These are phyloP conservation scores for Lodderomyces jiufengensis DNA, from an alignment of 1,139 yeast genomes.

Conservation along the genomic window DNA sequence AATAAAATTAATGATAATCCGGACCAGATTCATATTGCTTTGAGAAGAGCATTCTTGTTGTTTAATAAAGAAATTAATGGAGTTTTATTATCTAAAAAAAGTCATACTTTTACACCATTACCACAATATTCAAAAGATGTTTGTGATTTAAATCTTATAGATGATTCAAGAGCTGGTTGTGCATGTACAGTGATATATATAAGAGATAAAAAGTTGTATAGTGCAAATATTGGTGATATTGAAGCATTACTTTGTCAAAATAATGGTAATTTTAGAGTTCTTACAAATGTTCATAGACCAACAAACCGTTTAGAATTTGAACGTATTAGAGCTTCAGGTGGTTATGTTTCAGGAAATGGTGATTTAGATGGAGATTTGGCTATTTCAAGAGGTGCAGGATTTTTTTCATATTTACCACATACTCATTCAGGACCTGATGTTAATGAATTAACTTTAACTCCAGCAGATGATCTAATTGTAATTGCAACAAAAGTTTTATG, in stretches of 20 bases:
- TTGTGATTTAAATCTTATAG: conserved; percentile 38
- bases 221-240: conserved; percentile 91
- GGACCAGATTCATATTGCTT: conserved; percentile 57
- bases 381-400: conserved; percentile 91
- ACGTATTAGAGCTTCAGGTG: conserved; percentile 87
- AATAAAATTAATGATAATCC: conserved; percentile 39
- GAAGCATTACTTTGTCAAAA: conserved; percentile 75
- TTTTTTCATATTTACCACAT: conserved; percentile 81
- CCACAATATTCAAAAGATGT: conserved; percentile 38
- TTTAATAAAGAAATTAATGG: conserved; percentile 75
- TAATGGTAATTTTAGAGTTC: conserved; percentile 72
- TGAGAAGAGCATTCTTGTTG: conserved; percentile 73
- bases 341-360: conserved; percentile 83
- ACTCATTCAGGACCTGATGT: conserved; percentile 87
- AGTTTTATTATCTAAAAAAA: conserved; percentile 34
- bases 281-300: conserved; percentile 84
- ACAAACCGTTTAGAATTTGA: conserved; percentile 78
- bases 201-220: conserved; percentile 63
- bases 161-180: conserved; percentile 82
- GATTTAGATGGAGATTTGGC: conserved; percentile 78
- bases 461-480: conserved; percentile 81
- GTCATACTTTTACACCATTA: conserved; percentile 23
- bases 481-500: conserved; percentile 81
- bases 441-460: conserved; percentile 55
- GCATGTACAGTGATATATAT: conserved; percentile 80